Evolutionary conservation across 495 filamentous ascomycete genomes (phyloP), one percentile per base, ranked within the genome.

Genomic region (Penicillium odoratum): DNA sequence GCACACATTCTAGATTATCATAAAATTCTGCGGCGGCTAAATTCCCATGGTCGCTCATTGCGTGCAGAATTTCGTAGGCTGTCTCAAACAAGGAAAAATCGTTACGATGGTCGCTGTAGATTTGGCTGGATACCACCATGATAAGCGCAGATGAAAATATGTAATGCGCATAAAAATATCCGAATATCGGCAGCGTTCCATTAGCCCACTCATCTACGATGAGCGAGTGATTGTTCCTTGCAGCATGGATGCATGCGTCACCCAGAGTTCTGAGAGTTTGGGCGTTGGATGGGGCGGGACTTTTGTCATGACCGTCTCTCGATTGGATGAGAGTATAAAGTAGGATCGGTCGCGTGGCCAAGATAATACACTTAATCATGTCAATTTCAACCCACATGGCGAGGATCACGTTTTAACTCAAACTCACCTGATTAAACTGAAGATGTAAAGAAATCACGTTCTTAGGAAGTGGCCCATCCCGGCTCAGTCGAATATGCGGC

Each of bases 181-280:
- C 67, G 15, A 68, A 69, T 18, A 72, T 67, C 0, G 67, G 61
- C 6, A 75, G 55, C 6, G 71, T 68, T 8, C 69, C 69, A 48
- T 71, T 70, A 1, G 64, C 60, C 71, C 72, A 75, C n/a, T 70
- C 69, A 7, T 68, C 69, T 30, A 68, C 57, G n/a, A 74, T 66
- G 10, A 75, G 57, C 1, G 56, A 59, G 59, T 70, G 60, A 0
- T 61, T 67, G 51, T 72, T 61, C 34, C 68, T 56, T 26, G 71
- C 67, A 44, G 69, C 64, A 21, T 69, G 62, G 26, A 69, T 68
- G 57, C 72, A 75, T 25, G 72, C 68, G 21, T 74, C 68, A 25
- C 65, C 59, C 1, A 75, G 56, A 0, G 70, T 68, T 34, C 65
- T 61, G 4, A 67, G 31, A 0, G 57, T 63, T 26, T 64, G 64